Percentiles rank a stretch among this genome's conserved stretches.
Conservation (phyloP, 495 filamentous ascomycete species). For the Xanthoparmelia taractica region DNA sequence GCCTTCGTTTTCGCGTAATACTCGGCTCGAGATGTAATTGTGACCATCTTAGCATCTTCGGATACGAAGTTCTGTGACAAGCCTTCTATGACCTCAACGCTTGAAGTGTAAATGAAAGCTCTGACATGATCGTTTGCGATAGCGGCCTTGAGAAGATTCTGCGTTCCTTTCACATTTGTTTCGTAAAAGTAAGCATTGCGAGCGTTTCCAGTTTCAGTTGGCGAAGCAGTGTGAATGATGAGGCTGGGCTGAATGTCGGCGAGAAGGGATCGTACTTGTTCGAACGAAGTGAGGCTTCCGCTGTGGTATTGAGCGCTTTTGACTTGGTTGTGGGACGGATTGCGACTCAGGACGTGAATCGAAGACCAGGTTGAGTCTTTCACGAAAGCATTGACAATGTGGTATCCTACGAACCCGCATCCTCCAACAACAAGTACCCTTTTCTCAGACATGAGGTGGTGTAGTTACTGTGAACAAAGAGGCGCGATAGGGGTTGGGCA, state of each 20-base stretch:
- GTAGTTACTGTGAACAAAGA: too few relatives aligned
- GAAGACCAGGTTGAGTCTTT: conserved; percentile 26
- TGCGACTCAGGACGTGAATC: conserved; percentile 20
- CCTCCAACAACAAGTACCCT: conserved; percentile 44
- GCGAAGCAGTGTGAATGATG: not conserved
- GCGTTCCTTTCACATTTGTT: not conserved
- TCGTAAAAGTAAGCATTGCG: not conserved
- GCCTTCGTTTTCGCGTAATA: conserved; percentile 90
- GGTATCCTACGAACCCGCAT: conserved; percentile 47
- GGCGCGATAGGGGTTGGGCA: too few relatives aligned
- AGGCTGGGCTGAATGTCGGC: conserved; percentile 5
- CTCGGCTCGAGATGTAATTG: conserved; percentile 36
- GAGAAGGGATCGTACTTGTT: not conserved
- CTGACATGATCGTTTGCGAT: not conserved
- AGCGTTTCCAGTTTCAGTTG: not conserved
- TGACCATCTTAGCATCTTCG: not conserved
- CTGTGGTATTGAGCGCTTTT: not conserved
- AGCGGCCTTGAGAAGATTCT: conserved; percentile 4
- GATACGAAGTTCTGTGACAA: not conserved
- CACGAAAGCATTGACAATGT: conserved; percentile 42
- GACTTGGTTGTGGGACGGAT: not conserved
- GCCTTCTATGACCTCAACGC: not conserved
- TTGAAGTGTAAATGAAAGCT: conserved; percentile 5
- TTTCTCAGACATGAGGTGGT: too few relatives aligned
- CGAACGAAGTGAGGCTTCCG: conserved; percentile 1